These are phyloP conservation scores for Nigrospora oryzae DNA, from an alignment of 2,329 filamentous ascomycete species.

Conservation along the genomic window DNA sequence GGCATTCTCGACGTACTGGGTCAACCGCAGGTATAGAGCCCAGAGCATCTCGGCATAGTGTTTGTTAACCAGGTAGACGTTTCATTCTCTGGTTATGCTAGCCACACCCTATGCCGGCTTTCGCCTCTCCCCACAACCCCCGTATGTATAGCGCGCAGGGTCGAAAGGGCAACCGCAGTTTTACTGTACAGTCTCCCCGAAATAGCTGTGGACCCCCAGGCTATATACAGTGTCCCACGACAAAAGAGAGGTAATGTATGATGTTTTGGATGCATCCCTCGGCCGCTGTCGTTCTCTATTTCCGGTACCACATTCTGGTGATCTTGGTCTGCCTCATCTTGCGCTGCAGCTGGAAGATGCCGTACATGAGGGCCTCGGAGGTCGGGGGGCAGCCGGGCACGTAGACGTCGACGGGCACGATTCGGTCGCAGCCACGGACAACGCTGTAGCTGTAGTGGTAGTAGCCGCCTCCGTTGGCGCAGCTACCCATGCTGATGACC, in stretches of 20 bases:
- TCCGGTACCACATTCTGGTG: conserved; percentile 49
- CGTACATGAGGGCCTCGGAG: conserved; percentile 55
- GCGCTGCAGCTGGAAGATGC: conserved; percentile 68
- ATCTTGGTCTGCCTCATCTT: conserved; percentile 60
- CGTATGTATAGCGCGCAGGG: too few species aligned
- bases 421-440: conserved; percentile 64
- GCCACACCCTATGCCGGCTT: too few species aligned
- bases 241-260: background rate
- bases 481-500: conserved; percentile 78
- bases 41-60: too few species aligned
- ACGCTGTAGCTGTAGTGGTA: conserved; percentile 82
- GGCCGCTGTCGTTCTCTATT: conserved; percentile 24
- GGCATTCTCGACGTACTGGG: too few species aligned
- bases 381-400: conserved; percentile 66
- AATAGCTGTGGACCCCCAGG: background rate
- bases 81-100: too few species aligned
- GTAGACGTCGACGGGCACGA: conserved; percentile 74
- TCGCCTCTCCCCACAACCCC: too few species aligned
- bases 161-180: background rate
- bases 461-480: conserved; percentile 78
- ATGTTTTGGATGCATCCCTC: too few species aligned
- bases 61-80: too few species aligned
- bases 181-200: background rate
- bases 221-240: conserved; percentile 1
- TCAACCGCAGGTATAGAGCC: too few species aligned